phyloP scores from a whole-genome alignment of 1,284 basidiomycete species.

The Cutaneotrichosporon cavernicola region DNA sequence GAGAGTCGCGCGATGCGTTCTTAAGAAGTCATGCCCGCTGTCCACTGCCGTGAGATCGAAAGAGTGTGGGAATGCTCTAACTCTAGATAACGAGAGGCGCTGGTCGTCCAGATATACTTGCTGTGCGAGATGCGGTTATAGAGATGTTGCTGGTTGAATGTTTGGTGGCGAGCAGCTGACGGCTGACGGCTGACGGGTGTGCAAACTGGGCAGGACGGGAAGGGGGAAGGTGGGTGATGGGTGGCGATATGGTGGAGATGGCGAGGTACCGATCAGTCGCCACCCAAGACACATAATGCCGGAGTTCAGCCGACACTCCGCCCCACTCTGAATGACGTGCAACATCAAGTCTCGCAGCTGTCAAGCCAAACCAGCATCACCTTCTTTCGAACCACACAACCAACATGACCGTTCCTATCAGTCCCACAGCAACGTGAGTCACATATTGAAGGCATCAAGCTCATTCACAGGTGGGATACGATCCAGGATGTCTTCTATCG shows the following conservation, averaged over 20 bases:
- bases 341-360: not conserved
- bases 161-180: not conserved
- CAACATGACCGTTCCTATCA: conserved; percentile 25
- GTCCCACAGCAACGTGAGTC: conserved; percentile 31
- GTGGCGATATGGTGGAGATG: too few relatives aligned
- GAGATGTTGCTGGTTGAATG: too few relatives aligned
- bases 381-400: not conserved
- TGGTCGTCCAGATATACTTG: not conserved
- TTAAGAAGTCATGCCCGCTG: conserved; percentile 2
- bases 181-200: not conserved
- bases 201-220: too few relatives aligned
- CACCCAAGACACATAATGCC: not conserved
- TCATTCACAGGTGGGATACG: conserved; percentile 50
- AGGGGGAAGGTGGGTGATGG: too few relatives aligned
- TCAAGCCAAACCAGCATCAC: not conserved
- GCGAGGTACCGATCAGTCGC: not conserved
- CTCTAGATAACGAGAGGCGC: not conserved
- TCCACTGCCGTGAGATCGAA: too few relatives aligned
- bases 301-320: not conserved
- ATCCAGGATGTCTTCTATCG: conserved; percentile 57
- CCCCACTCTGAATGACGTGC: conserved; percentile 2
- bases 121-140: too few relatives aligned
- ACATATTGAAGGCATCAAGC: not conserved
- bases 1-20: not conserved
- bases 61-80: not conserved